phyloP scores from a whole-genome alignment of 2,329 filamentous ascomycete species.

The Hirsutella rhossiliensis region DNA sequence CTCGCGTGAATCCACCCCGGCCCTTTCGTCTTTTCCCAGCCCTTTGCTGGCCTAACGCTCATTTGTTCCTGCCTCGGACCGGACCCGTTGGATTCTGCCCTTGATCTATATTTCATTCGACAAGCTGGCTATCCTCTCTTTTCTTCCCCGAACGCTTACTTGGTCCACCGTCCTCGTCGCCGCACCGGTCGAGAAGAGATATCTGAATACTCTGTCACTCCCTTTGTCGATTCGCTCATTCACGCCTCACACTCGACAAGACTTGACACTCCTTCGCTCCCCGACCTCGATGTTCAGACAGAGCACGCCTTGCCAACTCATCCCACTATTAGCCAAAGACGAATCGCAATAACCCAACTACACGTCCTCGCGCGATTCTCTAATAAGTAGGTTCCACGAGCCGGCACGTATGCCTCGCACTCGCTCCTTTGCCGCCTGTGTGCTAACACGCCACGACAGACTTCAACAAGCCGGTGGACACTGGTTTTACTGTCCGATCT shows the following conservation, averaged over 20 bases:
- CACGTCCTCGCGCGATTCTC: too few species aligned
- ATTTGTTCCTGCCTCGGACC: background rate
- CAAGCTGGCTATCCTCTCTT: background rate
- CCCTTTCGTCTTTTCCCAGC: background rate
- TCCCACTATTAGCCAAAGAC: too few species aligned
- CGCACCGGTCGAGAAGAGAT: background rate
- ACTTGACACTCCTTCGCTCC: background rate
- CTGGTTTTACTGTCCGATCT: too few species aligned
- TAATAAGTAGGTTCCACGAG: too few species aligned
- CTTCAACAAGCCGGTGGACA: too few species aligned
- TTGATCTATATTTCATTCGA: background rate
- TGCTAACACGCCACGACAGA: too few species aligned
- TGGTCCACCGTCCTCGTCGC: background rate
- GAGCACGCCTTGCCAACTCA: background rate
- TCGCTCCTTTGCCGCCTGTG: too few species aligned
- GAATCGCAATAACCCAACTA: too few species aligned
- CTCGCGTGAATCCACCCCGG: background rate
- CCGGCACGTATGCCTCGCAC: too few species aligned
- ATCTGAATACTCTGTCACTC: background rate
- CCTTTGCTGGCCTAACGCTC: constrained; percentile 1
- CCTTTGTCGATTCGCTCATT: background rate
- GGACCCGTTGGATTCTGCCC: background rate
- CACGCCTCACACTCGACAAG: background rate
- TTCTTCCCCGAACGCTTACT: background rate
- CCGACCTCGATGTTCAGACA: background rate